Evolutionary conservation across 176 grass and related monocot species (phyloP), one percentile per base, ranked within the genome.

Genomic region (Carex myosuroides): DNA sequence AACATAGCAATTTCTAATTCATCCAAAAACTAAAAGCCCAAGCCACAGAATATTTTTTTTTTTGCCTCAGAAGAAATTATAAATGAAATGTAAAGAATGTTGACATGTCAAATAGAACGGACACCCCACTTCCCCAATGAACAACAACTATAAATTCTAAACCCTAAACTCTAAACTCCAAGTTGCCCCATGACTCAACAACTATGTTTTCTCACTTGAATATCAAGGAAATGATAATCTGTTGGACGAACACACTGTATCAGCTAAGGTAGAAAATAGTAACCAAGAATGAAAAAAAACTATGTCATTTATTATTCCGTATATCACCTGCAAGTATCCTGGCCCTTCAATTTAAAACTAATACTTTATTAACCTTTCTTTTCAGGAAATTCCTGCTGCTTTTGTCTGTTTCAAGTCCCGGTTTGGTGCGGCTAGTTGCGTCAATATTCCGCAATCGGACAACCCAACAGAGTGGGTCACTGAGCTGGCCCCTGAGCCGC

Each of bases 391-490:
- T 85, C 81, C 80, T 18, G 89, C 91, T 61, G 96, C 93, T 57
- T 99, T 95, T 89, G 88, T 99, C 75, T 89, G 89, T 68, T 94
- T 99, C 85, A 99, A 81, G 87, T 91, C 96, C 89, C 87, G 91
- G 24, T 93, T 95, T 82, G 76, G 74, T 64, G 90, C 91, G 44
- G 92, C 93, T 50, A 89, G 86, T 89, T 90, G 87, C 76, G 69
- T 99, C 84, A 88, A 87, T 60, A 90, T 99, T 33, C 94, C 72
- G 22, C 91, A 95, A 85, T 92, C 93, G 16, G 81, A 90, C 56
- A 93, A 99, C 61, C 91, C 96, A 63, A 92, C 83, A 29, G 85
- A 95, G 67, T 99, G 96, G 96, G 91, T 95, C 82, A 92, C 96
- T 54, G 96, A 99, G 81, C 69, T 73, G 41, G 96, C 96, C 67